phyloP scores from a whole-genome alignment of 352 stramenopile genomes.

The Phytophthora fragariaefolia region DNA sequence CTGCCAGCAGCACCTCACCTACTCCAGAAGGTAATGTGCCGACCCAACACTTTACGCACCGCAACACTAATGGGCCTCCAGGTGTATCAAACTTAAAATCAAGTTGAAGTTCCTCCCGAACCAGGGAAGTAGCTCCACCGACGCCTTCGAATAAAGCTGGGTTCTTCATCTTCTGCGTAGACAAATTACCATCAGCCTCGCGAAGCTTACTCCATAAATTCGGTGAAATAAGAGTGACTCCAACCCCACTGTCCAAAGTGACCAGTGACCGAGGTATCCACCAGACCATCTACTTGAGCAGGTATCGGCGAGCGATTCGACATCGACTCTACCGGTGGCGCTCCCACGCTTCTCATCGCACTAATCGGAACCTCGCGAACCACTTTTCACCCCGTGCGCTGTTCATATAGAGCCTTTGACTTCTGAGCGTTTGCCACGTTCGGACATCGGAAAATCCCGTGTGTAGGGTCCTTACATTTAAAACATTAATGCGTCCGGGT shows the following conservation, averaged over 20 bases:
- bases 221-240: neutral
- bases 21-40: neutral
- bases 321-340: neutral
- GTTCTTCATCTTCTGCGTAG: neutral
- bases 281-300: neutral
- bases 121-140: neutral
- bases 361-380: neutral
- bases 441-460: constrained; percentile 6
- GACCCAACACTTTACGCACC: neutral
- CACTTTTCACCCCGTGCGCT: neutral
- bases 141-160: neutral
- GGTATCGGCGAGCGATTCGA: neutral
- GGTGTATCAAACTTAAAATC: neutral
- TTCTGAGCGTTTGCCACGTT: neutral
- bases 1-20: neutral
- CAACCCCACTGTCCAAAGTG: neutral
- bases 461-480: constrained; percentile 5
- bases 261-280: neutral
- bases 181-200: neutral
- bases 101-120: neutral
- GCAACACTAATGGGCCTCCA: constrained; percentile 1
- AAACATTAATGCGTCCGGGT: neutral
- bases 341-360: neutral
- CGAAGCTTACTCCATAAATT: neutral
- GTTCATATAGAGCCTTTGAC: constrained; percentile 4